Conservation (phyloP, 2,329 filamentous ascomycete genomes). For the Aureobasidium leucospermi region DNA sequence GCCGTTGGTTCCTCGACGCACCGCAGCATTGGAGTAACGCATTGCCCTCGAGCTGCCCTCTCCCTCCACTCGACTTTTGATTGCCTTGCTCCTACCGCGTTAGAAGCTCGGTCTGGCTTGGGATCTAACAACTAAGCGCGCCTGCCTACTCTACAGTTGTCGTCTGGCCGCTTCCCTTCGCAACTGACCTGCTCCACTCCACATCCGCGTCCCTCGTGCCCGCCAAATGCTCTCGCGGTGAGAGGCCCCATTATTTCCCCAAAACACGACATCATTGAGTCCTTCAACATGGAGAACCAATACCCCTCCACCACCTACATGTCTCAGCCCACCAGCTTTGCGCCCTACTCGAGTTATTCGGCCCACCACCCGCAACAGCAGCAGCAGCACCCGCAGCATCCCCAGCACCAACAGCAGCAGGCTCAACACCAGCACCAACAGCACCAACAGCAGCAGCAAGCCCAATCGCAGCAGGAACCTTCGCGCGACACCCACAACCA, state of each 20-base stretch:
- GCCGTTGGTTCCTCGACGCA: slow-evolving; percentile 11
- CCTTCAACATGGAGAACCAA: slow-evolving; percentile 21
- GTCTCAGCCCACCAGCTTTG: slow-evolving; percentile 17
- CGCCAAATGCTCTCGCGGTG: slow-evolving; percentile 12
- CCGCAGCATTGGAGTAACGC: slow-evolving; percentile 3
- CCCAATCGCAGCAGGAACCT: slow-evolving; percentile 14
- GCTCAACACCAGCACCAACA: slow-evolving; percentile 19
- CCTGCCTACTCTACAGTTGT: slow-evolving; percentile 8
- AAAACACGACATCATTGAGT: slow-evolving; percentile 13
- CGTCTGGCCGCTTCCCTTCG: slow-evolving; percentile 13
- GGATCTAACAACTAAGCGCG: neutral
- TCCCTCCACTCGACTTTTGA: slow-evolving; percentile 9
- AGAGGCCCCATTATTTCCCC: slow-evolving; percentile 15
- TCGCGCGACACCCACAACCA: slow-evolving; percentile 17
- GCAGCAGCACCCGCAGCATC: slow-evolving; percentile 9
- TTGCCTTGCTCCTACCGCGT: slow-evolving; percentile 3
- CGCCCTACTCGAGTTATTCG: slow-evolving; percentile 10
- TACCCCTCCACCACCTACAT: slow-evolving; percentile 22
- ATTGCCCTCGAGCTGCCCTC: slow-evolving; percentile 16
- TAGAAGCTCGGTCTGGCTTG: slow-evolving; percentile 11
- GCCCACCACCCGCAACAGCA: slow-evolving; percentile 16
- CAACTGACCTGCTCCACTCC: slow-evolving; percentile 1
- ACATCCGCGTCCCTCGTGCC: slow-evolving; percentile 8
- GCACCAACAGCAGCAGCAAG: slow-evolving; percentile 20
- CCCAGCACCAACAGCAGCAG: slow-evolving; percentile 19